A percentile compares a stretch with the other conserved stretches of the same genome.
These are phyloP conservation scores for Neoascochyta sp. DNA, from an alignment of 2,329 filamentous ascomycete species.

Conservation along the genomic window DNA sequence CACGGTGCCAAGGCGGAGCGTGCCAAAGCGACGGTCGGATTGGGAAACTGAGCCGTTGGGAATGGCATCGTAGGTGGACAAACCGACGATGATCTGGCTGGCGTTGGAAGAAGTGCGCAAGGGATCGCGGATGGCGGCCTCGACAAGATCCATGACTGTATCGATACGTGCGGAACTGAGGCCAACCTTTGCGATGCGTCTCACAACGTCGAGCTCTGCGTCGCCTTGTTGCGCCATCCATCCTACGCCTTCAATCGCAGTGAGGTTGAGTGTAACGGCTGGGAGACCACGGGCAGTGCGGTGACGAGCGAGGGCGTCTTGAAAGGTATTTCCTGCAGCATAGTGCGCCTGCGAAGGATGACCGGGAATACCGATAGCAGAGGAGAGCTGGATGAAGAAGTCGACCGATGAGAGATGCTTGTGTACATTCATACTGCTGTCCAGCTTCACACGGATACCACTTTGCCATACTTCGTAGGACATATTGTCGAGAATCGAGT, in stretches of 20 bases:
- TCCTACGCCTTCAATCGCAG: conserved; percentile 13
- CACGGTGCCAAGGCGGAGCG: background rate
- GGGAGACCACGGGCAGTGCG: conserved; percentile 20
- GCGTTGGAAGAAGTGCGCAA: background rate
- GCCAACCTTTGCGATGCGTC: too few relatives aligned
- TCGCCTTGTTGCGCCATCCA: conserved; percentile 24
- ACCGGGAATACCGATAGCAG: conserved; percentile 17
- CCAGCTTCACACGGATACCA: conserved; percentile 6
- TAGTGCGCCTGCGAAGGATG: conserved; percentile 18
- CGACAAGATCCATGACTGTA: too few relatives aligned
- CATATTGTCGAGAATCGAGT: conserved; percentile 13
- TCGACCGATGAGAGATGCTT: conserved; percentile 12
- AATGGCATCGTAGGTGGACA: too few relatives aligned
- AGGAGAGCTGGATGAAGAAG: conserved; percentile 24
- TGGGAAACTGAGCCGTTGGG: too few relatives aligned
- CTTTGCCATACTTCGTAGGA: conserved; percentile 4
- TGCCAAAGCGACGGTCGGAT: background rate
- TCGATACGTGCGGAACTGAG: too few relatives aligned
- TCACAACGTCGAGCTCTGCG: conserved; percentile 3
- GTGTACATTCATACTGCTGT: conserved; percentile 15
- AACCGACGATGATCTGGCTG: too few relatives aligned
- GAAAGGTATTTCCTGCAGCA: conserved; percentile 18
- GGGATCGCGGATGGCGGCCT: conserved; percentile 3
- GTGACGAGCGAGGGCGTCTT: conserved; percentile 18
- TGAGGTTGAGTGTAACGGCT: conserved; percentile 35